Evolutionary conservation across 306 rosid genomes (phyloP).

Genomic region (Argentina anserina): DNA sequence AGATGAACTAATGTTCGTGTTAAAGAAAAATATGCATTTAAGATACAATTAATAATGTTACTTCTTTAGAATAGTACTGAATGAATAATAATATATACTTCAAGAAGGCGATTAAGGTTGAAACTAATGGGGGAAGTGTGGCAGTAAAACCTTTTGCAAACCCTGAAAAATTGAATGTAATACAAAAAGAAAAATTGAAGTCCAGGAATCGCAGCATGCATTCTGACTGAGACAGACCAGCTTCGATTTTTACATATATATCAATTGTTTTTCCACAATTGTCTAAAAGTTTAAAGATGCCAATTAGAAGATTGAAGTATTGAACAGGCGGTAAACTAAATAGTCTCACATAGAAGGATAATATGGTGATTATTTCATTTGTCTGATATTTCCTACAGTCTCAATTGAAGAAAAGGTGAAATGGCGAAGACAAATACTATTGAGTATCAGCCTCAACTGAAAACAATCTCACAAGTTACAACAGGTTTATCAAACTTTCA

Average conservation of each 20-base stretch:
- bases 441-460: background rate
- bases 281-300: background rate
- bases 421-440: background rate
- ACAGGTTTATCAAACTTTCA: background rate
- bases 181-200: background rate
- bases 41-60: background rate
- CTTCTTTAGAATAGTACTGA: background rate
- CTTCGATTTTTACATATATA: background rate
- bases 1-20: background rate
- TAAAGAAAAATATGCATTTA: background rate
- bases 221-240: background rate
- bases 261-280: background rate
- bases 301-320: background rate
- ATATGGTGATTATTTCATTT: background rate
- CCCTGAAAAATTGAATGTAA: background rate
- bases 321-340: background rate
- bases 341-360: background rate
- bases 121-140: background rate
- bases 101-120: background rate
- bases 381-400: background rate
- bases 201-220: background rate
- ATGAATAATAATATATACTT: background rate
- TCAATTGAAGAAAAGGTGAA: background rate
- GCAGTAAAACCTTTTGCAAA: background rate
- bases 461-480: background rate